Base-by-base conservation (phyloP, 2,329 filamentous ascomycete species). In the Phaeomoniella chlamydospora region DNA sequence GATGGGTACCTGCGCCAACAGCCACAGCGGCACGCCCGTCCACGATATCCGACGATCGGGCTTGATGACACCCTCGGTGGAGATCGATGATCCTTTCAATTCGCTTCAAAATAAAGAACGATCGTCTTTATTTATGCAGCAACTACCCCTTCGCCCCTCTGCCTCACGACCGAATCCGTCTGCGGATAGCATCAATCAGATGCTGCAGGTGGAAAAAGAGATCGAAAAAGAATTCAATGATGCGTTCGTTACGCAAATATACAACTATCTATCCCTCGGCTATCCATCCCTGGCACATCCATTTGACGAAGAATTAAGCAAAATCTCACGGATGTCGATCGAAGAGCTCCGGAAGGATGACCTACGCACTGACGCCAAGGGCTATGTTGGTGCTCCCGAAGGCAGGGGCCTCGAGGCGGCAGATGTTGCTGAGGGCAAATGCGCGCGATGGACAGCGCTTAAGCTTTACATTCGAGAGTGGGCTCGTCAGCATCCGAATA, bases 201-300 rank as follows among this genome's bases (percentile, higher is more conserved):
- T 15, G 36, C 18, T 13, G 37, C 39, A 12, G 17, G 29, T 2
- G 26, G 62, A 68, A 42, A 54, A 59, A 61, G 52, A 59, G 9
- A 65, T 75, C 30, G 58, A 67, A 17, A 54, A 59, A 18, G 86
- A 94, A 55, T 93, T 90, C 49, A 68, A 78, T 41, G 84, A 94
- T 53, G 67, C 67, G 3, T 94, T 94, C 53, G 75, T 94, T 38
- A 94, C 87, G 0, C 88, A 96, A 57, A 87, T 96, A 5, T 96
- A 92, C 68, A 94, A 96, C 56, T 96, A 96, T 56, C 68, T 96
- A 12, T 93, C 85, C 0, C 70, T 96, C 4, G 88, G 88, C 4
- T 94, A 94, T 55, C 87, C 88, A 3, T 78, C 83, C 19, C 75
- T 86, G 49, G 88, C 87, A 9, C 74, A 80, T 15, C 70, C 74